Evolutionary conservation across 2,329 filamentous ascomycete genomes (phyloP).

Genomic region (Verticillium longisporum): DNA sequence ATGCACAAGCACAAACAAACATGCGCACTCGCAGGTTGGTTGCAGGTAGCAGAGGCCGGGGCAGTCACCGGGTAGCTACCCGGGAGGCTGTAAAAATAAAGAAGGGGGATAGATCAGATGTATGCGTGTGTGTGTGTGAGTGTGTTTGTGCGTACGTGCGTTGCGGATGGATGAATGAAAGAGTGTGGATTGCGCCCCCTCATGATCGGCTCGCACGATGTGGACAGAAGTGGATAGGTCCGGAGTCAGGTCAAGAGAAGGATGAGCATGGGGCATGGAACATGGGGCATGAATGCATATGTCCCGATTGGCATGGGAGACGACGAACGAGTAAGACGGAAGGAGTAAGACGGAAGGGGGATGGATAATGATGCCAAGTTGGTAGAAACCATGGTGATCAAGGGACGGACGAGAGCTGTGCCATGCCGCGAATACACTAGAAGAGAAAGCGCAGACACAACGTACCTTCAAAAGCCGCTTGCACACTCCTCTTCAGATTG

Average conservation of each 20-base stretch:
- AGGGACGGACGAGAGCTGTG: neutral
- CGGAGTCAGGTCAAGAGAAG: constrained; percentile 5
- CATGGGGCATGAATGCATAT: neutral
- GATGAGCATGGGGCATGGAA: constrained; percentile 2
- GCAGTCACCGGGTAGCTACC: neutral
- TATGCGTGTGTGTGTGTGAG: neutral
- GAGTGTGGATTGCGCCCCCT: neutral
- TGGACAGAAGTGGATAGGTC: neutral
- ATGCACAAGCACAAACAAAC: neutral
- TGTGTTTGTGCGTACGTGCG: neutral
- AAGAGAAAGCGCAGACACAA: constrained; percentile 4
- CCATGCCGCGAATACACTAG: constrained; percentile 7
- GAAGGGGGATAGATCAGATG: neutral
- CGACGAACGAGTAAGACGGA: constrained; percentile 11
- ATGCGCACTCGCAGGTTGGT: neutral
- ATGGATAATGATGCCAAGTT: neutral
- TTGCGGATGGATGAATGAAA: no score
- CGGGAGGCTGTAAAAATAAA: neutral
- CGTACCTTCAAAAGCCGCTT: constrained; percentile 56
- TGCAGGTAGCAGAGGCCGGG: neutral
- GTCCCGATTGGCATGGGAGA: neutral
- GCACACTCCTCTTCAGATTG: constrained; percentile 50
- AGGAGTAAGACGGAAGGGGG: constrained; percentile 5
- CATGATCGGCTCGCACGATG: neutral
- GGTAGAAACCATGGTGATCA: neutral